Evolutionary conservation across 257 asterid genomes (phyloP), one percentile per base, ranked within the genome.

Genomic region (Solanum pinnatisectum): DNA sequence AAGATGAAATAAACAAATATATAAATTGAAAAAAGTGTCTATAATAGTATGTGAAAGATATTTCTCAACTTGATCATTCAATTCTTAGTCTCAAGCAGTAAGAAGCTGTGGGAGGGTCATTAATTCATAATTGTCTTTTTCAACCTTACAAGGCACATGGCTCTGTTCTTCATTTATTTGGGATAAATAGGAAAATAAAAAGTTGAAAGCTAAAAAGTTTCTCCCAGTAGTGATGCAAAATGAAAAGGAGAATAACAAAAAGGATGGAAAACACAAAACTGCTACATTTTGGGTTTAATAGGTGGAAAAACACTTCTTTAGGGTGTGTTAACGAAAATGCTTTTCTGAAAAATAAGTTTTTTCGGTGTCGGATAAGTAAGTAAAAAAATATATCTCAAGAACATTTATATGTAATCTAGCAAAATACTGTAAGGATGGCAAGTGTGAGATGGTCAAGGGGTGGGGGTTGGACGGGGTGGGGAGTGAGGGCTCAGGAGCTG

Each of bases 341-440:
- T 1, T 67, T 68, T 68, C 4, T 13, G 20, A 25, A 67, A 67
- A n/a, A 10, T 23, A 63, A 63, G 30, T n/a, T 4, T 63, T 63
- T 63, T 9, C 3, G 0, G 0, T 65, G 6, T 65, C 13, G 6
- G 1, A 1, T 65, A n/a, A n/a, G 1, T 63, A n/a, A 63, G 1
- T 59, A 59, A 11, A 1, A 63, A 65, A 65, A n/a, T 10, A 23
- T 10, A 63, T 23, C 32, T 10, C 71, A 63, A 63, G 0, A 23
- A 63, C 0, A 63, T 63, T 63, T 63, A 23, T 63, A 56, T 4
- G 14, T 1, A 23, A 23, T 63, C 3, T 63, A 63, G 3, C 15
- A 63, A 63, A 63, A 63, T 23, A 60, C 30, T 9, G 4, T 2
- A 63, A 10, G 1, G 27, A 23, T 8, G 0, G 13, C 1, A 3